Evolutionary conservation across 495 filamentous ascomycete species (phyloP).

Genomic region (Aspergillus sclerotiicarbonarius): DNA sequence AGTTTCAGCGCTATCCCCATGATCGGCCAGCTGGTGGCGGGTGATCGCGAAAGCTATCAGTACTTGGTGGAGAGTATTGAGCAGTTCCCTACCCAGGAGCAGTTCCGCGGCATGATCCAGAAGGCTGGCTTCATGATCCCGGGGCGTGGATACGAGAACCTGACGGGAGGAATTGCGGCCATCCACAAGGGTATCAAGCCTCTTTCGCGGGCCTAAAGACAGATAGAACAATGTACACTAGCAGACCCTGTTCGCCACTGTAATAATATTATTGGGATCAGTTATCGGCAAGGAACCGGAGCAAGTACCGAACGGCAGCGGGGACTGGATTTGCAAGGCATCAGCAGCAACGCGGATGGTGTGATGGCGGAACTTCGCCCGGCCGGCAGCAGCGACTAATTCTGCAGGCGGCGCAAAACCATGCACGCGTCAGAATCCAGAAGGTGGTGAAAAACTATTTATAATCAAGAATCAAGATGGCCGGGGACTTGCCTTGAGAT

Average conservation of each 20-base stretch:
- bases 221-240: conserved; percentile 2
- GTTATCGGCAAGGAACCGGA: not conserved
- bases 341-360: conserved; percentile 20
- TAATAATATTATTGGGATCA: conserved; percentile 2
- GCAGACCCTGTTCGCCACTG: not conserved
- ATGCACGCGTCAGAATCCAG: too few species aligned
- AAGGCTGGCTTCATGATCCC: conserved; percentile 85
- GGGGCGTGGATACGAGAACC: conserved; percentile 77
- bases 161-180: conserved; percentile 88
- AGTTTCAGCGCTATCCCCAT: conserved; percentile 91
- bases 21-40: conserved; percentile 93
- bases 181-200: conserved; percentile 98
- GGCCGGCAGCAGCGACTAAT: not conserved
- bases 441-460: not conserved
- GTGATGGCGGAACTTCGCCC: conserved; percentile 15
- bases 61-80: conserved; percentile 99
- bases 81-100: conserved; percentile 78
- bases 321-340: not conserved
- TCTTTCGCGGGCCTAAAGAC: conserved; percentile 30
- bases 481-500: not conserved
- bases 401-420: too few species aligned
- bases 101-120: conserved; percentile 83
- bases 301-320: not conserved
- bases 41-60: conserved; percentile 93
- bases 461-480: too few species aligned